Evolutionary conservation across 2,329 filamentous ascomycete genomes (phyloP), one percentile per base, ranked within the genome.

Genomic region (Calonectria hawksworthii): DNA sequence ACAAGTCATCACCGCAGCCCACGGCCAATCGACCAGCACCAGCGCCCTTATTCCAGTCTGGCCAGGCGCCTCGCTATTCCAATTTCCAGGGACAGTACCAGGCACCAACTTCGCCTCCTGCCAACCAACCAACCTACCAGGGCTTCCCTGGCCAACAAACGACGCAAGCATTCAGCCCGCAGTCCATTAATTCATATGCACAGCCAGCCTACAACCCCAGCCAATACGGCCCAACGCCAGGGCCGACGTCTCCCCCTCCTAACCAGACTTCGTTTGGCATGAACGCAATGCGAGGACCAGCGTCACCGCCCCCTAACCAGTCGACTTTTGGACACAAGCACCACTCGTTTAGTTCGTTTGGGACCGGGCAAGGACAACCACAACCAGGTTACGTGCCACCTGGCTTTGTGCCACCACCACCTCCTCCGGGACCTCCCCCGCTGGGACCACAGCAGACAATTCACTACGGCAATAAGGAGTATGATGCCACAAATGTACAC

Each of bases 321-420:
- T 85, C 87, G 5, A 84, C 85, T 0, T 89, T 89, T 73, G 83
- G 83, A 82, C 80, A 83, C 51, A 79, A 80, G 70, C 81, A 81
- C 74, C 80, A 89, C 86, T 77, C 87, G 84, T 76, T 81, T 54
- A 80, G 77, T 86, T 68, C 86, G 77, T 82, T 85, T 78, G 78
- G 85, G 83, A 76, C 50, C 23, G 54, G 32, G 8, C 70, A 73
- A 28, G 44, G 41, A 3, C 83, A 81, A 79, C 87, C 85, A 63
- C 84, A 85, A 68, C 86, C 83, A 44, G 83, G 84, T 30, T 90
- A 89, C 69, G 87, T 90, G 36, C 90, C 91, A 18, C 86, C 87
- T 0, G 91, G 91, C 4, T 92, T 92, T 75, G 89, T 93, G 47
- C 92, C 91, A 6, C 92, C 92, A 4, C 91, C 92, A 9, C 92